Evolutionary conservation across 1,284 basidiomycete genomes (phyloP).

Genomic region (Heterobasidion annosum): DNA sequence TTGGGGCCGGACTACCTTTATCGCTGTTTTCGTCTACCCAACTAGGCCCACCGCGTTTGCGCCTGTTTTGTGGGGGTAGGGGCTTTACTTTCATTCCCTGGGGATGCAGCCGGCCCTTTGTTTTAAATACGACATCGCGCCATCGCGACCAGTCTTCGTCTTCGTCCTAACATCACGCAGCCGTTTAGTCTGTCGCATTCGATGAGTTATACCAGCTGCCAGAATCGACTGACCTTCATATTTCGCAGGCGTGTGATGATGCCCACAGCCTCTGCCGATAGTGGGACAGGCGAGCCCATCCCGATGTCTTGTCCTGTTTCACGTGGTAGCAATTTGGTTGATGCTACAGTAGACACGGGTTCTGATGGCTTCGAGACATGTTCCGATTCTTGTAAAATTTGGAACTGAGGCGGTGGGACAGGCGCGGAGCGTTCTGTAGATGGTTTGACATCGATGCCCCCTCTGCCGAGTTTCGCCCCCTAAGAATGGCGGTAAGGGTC

Average conservation of each 20-base stretch:
- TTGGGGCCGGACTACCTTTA: neutral
- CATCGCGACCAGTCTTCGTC: slow-evolving; percentile 88
- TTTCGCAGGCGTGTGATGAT: slow-evolving; percentile 81
- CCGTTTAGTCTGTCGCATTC: neutral
- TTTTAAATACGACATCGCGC: slow-evolving; percentile 76
- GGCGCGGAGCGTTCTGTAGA: slow-evolving; percentile 58
- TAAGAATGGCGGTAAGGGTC: slow-evolving; percentile 16
- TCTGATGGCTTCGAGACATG: slow-evolving; percentile 10
- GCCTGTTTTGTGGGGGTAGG: slow-evolving; percentile 46
- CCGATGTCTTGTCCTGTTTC: slow-evolving; percentile 84
- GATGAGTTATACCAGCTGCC: neutral
- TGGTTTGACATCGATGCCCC: slow-evolving; percentile 72
- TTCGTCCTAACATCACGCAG: slow-evolving; percentile 51
- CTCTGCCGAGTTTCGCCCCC: slow-evolving; percentile 69
- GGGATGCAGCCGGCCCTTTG: slow-evolving; percentile 53
- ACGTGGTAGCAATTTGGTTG: slow-evolving; percentile 49
- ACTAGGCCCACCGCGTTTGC: slow-evolving; percentile 44
- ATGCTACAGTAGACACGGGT: too few species aligned
- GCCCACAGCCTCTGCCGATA: slow-evolving; percentile 79
- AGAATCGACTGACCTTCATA: slow-evolving; percentile 51
- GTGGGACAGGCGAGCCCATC: slow-evolving; percentile 79
- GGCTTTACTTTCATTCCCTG: slow-evolving; percentile 36
- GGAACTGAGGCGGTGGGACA: slow-evolving; percentile 49
- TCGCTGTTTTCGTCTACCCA: slow-evolving; percentile 5
- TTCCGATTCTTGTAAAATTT: slow-evolving; percentile 24